A percentile compares a stretch with the other conserved stretches of the same genome.
These are phyloP conservation scores for Royoungia palumana DNA, from an alignment of 768 basidiomycete species.

Conservation along the genomic window DNA sequence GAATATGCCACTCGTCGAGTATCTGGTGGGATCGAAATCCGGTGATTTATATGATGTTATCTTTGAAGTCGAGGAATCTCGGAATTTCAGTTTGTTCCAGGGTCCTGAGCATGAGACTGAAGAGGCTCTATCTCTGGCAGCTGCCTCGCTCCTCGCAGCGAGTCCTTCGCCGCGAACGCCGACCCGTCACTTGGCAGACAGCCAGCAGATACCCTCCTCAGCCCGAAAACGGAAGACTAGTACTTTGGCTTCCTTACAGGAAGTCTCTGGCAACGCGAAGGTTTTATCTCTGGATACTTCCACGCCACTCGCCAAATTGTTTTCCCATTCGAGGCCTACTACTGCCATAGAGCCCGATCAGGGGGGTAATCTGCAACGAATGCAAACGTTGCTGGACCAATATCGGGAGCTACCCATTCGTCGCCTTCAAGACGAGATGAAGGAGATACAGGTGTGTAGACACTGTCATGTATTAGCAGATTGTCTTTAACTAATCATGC, in stretches of 20 bases:
- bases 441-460: conserved; percentile 65
- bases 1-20: conserved; percentile 70
- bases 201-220: conserved; percentile 7
- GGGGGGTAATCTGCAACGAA: conserved; percentile 46
- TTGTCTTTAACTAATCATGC: not conserved
- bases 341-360: conserved; percentile 25
- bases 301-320: conserved; percentile 29
- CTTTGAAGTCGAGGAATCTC: conserved; percentile 62
- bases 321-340: conserved; percentile 19
- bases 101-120: conserved; percentile 45
- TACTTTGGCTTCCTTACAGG: conserved; percentile 24
- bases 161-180: conserved; percentile 11
- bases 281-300: conserved; percentile 28
- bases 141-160: conserved; percentile 7
- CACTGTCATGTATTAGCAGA: not conserved
- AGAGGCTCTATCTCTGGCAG: conserved; percentile 7
- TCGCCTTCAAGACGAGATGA: conserved; percentile 74
- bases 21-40: conserved; percentile 66
- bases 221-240: conserved; percentile 27
- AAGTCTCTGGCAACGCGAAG: conserved; percentile 28
- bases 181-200: conserved; percentile 7
- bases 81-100: conserved; percentile 47
- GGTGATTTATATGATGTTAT: conserved; percentile 74
- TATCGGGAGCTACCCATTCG: conserved; percentile 62
- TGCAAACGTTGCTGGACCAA: conserved; percentile 64